Evolutionary conservation across 768 basidiomycete species (phyloP), one percentile per base, ranked within the genome.

Genomic region (Termitomyces eurrhizus): DNA sequence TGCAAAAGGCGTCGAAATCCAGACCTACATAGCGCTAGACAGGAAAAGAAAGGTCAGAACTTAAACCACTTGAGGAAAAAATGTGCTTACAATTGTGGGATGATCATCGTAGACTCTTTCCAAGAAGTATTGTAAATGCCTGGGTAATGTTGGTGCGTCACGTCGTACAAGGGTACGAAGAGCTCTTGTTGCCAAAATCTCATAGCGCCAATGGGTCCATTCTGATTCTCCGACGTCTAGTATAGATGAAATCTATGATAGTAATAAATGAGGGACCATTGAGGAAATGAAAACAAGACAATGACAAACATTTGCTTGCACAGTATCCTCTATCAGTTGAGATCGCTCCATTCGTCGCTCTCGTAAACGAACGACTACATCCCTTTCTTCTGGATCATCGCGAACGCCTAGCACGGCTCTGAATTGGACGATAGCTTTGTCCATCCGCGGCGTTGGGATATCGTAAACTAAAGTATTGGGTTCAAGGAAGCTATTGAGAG

Each of bases 151-250:
- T 13, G 86, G 81, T 1, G 67, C 68, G 69, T 94, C 92, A 2
- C 84, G 83, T 21, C 91, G 78, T 51, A 92, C 77, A 14, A 93
- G 74, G 3, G 89, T 83, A 32, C 89, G 80, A 16, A 93, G 75
- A 67, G 83, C 83, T 58, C 88, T 79, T 33, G 86, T 77, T 11
- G 90, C 89, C 41, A 85, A 83, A 45, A 92, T 88, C 7, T 78
- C 75, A 68, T 94, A 94, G 58, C 85, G 82, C 92, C 92, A 93
- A 68, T 94, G 92, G 5, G 88, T 92, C 16, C 76, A 72, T 3
- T 80, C 65, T 32, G 84, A 83, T 24, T 82, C 78, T 1, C 83
- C 90, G 41, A 90, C 78, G 33, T 80, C 77, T 36, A 90, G 71
- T 18, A 89, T 75, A 73, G 77, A 83, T 82, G 66, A 42, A 45